A percentile compares a stretch with the other conserved stretches of the same genome.
These are phyloP conservation scores for Ascoidea asiatica DNA, from an alignment of 805 yeast species.

Conservation along the genomic window DNA sequence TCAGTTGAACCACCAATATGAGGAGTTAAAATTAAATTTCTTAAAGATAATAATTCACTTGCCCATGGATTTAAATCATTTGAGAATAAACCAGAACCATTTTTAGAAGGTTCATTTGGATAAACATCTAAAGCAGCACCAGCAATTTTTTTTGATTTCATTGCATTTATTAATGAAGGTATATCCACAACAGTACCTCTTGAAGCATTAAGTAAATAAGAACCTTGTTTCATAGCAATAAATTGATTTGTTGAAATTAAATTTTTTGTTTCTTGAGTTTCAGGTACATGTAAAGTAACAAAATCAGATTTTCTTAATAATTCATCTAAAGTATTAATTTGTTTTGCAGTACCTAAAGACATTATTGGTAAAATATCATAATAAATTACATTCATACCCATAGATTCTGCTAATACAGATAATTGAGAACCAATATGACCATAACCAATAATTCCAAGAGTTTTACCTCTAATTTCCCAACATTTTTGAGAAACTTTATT, in stretches of 20 bases:
- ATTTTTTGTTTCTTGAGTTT: constrained; percentile 80
- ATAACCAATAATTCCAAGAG: constrained; percentile 92
- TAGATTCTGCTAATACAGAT: constrained; percentile 90
- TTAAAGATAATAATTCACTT: constrained; percentile 64
- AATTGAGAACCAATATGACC: constrained; percentile 98
- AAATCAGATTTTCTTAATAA: constrained; percentile 74
- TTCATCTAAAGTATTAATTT: constrained; percentile 75
- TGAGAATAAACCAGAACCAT: constrained; percentile 71
- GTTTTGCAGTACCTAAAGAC: constrained; percentile 95
- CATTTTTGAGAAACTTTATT: constrained; percentile 89
- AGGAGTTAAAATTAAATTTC: constrained; percentile 88
- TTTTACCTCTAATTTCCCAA: constrained; percentile 99
- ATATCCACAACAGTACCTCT: constrained; percentile 97
- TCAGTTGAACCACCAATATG: constrained; percentile 99
- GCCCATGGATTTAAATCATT: constrained; percentile 72
- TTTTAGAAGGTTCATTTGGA: constrained; percentile 95
- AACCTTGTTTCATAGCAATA: constrained; percentile 92
- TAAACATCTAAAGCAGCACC: constrained; percentile 96
- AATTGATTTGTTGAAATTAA: constrained; percentile 83
- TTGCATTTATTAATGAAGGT: constrained; percentile 82
- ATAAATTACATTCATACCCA: constrained; percentile 95
- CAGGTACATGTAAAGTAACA: constrained; percentile 91
- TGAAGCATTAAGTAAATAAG: constrained; percentile 89
- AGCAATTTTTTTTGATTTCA: constrained; percentile 86
- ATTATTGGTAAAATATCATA: constrained; percentile 87